phyloP scores from a whole-genome alignment of 768 basidiomycete genomes.

The Boletus pseudopeckii region DNA sequence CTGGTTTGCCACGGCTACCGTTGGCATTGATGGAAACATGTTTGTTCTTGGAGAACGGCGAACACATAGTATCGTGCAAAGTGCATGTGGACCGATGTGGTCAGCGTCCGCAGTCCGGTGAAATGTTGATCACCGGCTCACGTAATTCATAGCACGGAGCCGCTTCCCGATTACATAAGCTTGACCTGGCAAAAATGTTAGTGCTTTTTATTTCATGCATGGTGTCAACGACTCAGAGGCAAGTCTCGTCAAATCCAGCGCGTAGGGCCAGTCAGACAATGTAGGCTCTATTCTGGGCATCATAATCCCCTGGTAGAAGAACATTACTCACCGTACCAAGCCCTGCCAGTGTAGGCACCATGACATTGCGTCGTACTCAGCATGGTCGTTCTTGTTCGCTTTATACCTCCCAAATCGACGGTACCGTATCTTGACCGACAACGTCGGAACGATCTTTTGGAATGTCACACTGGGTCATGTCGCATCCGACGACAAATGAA shows the following conservation, averaged over 20 bases:
- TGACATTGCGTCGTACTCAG: not conserved
- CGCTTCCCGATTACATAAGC: not conserved
- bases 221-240: not conserved
- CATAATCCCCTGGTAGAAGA: not conserved
- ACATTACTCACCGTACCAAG: not conserved
- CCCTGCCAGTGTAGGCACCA: not conserved
- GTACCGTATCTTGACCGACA: not conserved
- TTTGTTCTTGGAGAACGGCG: not conserved
- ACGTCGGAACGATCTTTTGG: not conserved
- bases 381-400: not conserved
- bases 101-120: not conserved
- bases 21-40: not conserved
- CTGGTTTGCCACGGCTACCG: no score
- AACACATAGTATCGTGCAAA: not conserved
- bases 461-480: not conserved
- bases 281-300: constrained; percentile 6
- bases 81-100: no score
- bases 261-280: constrained; percentile 2
- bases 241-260: constrained; percentile 7
- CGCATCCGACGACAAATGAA: no score
- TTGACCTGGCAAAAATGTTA: not conserved
- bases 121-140: not conserved
- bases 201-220: not conserved
- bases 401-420: not conserved
- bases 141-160: not conserved